Evolutionary conservation across 2,329 filamentous ascomycete species (phyloP).

Genomic region (Catunica adiposa): DNA sequence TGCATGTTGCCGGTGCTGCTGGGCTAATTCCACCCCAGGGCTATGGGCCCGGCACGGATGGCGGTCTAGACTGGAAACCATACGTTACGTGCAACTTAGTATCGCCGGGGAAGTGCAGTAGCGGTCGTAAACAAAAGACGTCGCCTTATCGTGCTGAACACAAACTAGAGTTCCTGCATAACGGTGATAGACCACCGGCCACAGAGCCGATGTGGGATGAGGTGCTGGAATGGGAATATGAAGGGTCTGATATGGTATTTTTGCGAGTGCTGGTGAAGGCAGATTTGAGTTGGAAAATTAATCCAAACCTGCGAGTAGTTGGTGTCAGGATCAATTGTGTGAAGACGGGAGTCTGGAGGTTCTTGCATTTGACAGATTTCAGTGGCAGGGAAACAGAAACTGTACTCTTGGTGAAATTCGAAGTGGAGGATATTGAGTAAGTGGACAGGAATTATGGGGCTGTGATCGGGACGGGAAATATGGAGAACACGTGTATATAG

Average conservation of each 20-base stretch:
- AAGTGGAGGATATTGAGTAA: conserved; percentile 27
- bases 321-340: conserved; percentile 44
- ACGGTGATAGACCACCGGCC: conserved; percentile 38
- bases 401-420: conserved; percentile 44
- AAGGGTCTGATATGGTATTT: conserved; percentile 50
- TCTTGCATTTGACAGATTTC: conserved; percentile 48
- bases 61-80: conserved; percentile 26
- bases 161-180: conserved; percentile 39
- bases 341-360: conserved; percentile 37
- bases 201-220: conserved; percentile 52
- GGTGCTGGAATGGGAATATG: conserved; percentile 48
- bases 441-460: background rate
- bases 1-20: conserved; percentile 46
- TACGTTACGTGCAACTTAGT: conserved; percentile 50
- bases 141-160: conserved; percentile 39
- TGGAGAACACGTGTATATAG: too few relatives aligned
- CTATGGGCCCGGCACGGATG: conserved; percentile 9
- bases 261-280: conserved; percentile 50
- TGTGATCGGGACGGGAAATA: too few relatives aligned
- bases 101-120: conserved; percentile 35
- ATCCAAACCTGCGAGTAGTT: conserved; percentile 44
- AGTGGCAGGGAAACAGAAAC: conserved; percentile 48
- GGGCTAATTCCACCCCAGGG: conserved; percentile 32
- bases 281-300: conserved; percentile 44
- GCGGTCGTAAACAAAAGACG: conserved; percentile 45